A percentile compares a stretch with the other conserved stretches of the same genome.
Evolutionary conservation across 2,329 filamentous ascomycete species (phyloP).

Genomic region (Graphilbum ipis-grandicollis): DNA sequence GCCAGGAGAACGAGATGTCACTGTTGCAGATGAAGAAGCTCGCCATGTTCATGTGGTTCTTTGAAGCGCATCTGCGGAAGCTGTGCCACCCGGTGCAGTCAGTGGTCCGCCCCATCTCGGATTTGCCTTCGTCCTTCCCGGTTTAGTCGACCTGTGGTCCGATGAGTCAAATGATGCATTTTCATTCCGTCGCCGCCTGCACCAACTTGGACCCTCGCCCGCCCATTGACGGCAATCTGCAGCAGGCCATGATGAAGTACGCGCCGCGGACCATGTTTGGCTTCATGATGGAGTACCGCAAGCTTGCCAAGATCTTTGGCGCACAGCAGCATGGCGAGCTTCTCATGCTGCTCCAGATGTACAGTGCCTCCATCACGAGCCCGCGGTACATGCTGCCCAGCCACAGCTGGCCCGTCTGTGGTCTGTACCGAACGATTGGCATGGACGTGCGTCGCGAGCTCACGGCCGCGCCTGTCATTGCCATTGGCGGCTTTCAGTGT

Average conservation of each 20-base stretch:
- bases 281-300: not conserved
- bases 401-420: not conserved
- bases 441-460: not conserved
- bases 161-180: not conserved
- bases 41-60: conserved; percentile 1
- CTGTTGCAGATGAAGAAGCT: not conserved
- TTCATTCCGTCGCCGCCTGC: not conserved
- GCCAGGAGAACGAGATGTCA: not conserved
- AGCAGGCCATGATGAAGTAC: not conserved
- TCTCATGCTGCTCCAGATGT: not conserved
- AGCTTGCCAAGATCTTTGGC: not conserved
- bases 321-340: not conserved
- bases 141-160: not conserved
- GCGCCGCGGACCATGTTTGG: conserved; percentile 1
- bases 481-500: not conserved
- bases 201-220: no score
- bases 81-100: not conserved
- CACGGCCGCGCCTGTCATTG: not conserved
- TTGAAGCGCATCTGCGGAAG: not conserved
- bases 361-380: not conserved
- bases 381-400: not conserved
- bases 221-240: not conserved
- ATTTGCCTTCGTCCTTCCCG: not conserved
- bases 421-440: not conserved
- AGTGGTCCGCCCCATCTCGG: not conserved